Evolutionary conservation across 2,329 filamentous ascomycete species (phyloP), one percentile per base, ranked within the genome.

Genomic region (Pseudovirgaria hyperparasitica): DNA sequence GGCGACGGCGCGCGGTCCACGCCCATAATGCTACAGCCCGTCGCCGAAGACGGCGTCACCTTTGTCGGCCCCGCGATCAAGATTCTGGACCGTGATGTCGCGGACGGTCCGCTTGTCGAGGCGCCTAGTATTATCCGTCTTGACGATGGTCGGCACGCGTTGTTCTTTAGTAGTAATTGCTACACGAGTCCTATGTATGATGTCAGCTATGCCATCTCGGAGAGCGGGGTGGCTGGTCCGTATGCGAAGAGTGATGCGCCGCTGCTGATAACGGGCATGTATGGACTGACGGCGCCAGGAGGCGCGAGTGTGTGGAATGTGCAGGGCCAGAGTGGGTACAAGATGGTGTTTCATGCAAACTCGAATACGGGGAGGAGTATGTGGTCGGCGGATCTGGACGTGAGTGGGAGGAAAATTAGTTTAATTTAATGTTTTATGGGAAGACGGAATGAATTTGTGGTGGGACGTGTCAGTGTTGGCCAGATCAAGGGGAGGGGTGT

Each of bases 121-220:
- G 74, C 72, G 10, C 74, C 74, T 0, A 61, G 59, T 29, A 39
- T 76, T 12, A 49, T 70, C 9, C 46, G 46, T n/a, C 52, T 54
- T 4, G 40, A 37, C 1, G 56, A 59, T 11, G 65, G 64, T 4
- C 54, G 57, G 9, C 76, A 76, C 41, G 59, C 72, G 26, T 51
- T 78, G 22, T 75, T 76, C 45, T 78, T 67, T 50, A 72, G 67
- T 39, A 67, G 64, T 22, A 65, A 73, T 30, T 74, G 70, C 48
- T 77, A 58, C 46, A 60, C 60, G 2, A 58, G 62, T 15, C 46
- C 60, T 3, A 41, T 43, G 19, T 77, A 77, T 46, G 66, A 74
- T 39, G 58, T 73, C n/a, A 63, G 64, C 28, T 76, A 71, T 40
- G 72, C 72, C 2, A 66, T 64, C 6, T 54, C 63, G 16, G 26